These are phyloP conservation scores for Aspergillus sp. DNA, from an alignment of 2,329 filamentous ascomycete genomes.

Conservation along the genomic window DNA sequence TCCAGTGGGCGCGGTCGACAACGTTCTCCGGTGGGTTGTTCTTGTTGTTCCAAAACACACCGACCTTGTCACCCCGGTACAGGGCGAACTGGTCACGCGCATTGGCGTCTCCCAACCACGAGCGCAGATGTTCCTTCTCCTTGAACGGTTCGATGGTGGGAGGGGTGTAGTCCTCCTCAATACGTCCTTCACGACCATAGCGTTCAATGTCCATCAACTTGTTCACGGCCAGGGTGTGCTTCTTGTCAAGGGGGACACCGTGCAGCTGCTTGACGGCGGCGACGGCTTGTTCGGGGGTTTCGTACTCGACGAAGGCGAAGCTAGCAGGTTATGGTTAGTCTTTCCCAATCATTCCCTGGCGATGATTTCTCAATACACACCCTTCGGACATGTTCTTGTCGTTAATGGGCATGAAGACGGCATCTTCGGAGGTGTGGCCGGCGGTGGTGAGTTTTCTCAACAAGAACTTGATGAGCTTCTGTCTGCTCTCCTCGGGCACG, in stretches of 20 bases:
- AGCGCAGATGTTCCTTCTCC: slow-evolving; percentile 91
- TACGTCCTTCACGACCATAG: slow-evolving; percentile 86
- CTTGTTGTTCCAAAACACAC: slow-evolving; percentile 98
- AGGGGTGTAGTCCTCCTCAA: slow-evolving; percentile 83
- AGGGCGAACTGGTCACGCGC: slow-evolving; percentile 94
- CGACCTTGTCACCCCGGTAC: slow-evolving; percentile 86
- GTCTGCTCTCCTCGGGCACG: slow-evolving; percentile 84
- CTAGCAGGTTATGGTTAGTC: slow-evolving; percentile 42
- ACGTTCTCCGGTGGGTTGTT: slow-evolving; percentile 82
- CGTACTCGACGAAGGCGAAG: slow-evolving; percentile 96
- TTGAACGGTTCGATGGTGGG: slow-evolving; percentile 79
- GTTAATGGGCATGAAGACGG: slow-evolving; percentile 89
- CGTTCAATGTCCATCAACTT: slow-evolving; percentile 98
- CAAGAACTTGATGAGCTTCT: slow-evolving; percentile 94
- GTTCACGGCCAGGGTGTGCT: slow-evolving; percentile 91
- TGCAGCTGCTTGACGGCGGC: slow-evolving; percentile 87
- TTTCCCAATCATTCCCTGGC: slow-evolving; percentile 2
- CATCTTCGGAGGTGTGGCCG: slow-evolving; percentile 79
- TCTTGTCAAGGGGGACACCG: slow-evolving; percentile 87
- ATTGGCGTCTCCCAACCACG: slow-evolving; percentile 83
- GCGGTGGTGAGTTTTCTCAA: slow-evolving; percentile 85
- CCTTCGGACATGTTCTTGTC: slow-evolving; percentile 81
- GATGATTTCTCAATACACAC: slow-evolving; percentile 47
- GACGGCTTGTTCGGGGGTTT: slow-evolving; percentile 80
- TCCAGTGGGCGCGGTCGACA: slow-evolving; percentile 94